A percentile compares a stretch with the other conserved stretches of the same genome.
Evolutionary conservation across 1,139 yeast species (phyloP).

Genomic region (Pichia sp.): DNA sequence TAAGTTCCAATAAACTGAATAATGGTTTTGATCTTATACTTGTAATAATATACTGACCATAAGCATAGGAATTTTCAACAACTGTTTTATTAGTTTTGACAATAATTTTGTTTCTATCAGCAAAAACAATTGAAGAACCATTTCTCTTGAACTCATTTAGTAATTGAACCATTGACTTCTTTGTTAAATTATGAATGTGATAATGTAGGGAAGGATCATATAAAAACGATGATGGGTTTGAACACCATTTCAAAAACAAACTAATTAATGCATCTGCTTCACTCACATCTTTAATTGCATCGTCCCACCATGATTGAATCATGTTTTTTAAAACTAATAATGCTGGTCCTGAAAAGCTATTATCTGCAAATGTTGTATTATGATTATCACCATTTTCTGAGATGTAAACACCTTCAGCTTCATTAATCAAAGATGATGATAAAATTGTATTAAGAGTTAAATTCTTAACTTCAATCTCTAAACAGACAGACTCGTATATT

Average conservation of each 20-base stretch:
- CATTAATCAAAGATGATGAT: conserved; percentile 77
- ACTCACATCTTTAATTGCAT: conserved; percentile 59
- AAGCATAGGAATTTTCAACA: conserved; percentile 87
- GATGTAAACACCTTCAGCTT: conserved; percentile 64
- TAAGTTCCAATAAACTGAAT: conserved; percentile 74
- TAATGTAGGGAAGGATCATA: conserved; percentile 78
- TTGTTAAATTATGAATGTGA: conserved; percentile 81
- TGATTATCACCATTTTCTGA: conserved; percentile 59
- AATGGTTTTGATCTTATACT: conserved; percentile 76
- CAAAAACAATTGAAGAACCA: conserved; percentile 75
- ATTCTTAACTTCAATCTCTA: conserved; percentile 76
- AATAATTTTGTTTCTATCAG: conserved; percentile 69
- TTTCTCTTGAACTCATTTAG: conserved; percentile 72
- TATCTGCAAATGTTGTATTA: conserved; percentile 56
- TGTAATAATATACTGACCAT: conserved; percentile 79
- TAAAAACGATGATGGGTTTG: conserved; percentile 60
- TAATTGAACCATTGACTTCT: conserved; percentile 75
- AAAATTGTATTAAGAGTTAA: conserved; percentile 79
- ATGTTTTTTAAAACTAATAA: conserved; percentile 61
- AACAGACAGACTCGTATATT: conserved; percentile 67
- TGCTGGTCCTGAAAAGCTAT: conserved; percentile 76
- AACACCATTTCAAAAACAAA: conserved; percentile 82
- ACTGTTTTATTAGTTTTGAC: conserved; percentile 69
- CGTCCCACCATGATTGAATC: conserved; percentile 93
- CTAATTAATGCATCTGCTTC: conserved; percentile 86